Evolutionary conservation across 2,329 filamentous ascomycete species (phyloP), one percentile per base, ranked within the genome.

Genomic region (Trichoderma sp.): DNA sequence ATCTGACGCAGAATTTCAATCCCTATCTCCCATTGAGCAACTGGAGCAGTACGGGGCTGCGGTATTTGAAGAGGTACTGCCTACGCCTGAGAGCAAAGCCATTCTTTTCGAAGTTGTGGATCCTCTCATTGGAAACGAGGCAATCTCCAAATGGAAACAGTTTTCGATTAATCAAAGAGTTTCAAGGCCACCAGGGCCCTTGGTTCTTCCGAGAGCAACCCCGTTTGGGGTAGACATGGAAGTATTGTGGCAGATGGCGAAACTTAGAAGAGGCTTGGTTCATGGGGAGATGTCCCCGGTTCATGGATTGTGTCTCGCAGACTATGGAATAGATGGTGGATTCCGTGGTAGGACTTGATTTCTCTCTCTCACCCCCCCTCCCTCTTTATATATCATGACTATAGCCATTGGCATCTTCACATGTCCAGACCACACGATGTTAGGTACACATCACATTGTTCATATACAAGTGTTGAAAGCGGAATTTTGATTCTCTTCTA

Each of bases 71-170:
- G 63, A 66, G 21, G 39, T 51, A 4, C 28, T 66, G 26, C 63
- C 63, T 16, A 37, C 54, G 8, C 63, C 63, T 3, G 63, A 66
- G 18, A 21, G 37, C 39, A 59, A 49, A 30, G 63, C 54, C n/a
- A n/a, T 66, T 49, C 63, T 66, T 5, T 66, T 58, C 7, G 63
- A 66, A 46, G 63, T 66, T 6, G 54, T 66, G 10, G 63, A 66
- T 49, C 54, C 63, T 10, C 63, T 59, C n/a, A 66, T 66, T 18
- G 63, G 63, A 11, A 43, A 10, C 16, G 39, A 59, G 3, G 63
- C 63, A 30, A 51, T 66, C 43, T 18, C 39, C 39, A 66, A 59
- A 43, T 66, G 63, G 63, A 43, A 32, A 28, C 54, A 59, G 39
- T 66, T 59, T 18, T 66, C 63, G 13, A 59, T 66, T 7, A 18